Conservation (phyloP, 2,329 filamentous ascomycete genomes). For the Phialophora verrucosa region DNA sequence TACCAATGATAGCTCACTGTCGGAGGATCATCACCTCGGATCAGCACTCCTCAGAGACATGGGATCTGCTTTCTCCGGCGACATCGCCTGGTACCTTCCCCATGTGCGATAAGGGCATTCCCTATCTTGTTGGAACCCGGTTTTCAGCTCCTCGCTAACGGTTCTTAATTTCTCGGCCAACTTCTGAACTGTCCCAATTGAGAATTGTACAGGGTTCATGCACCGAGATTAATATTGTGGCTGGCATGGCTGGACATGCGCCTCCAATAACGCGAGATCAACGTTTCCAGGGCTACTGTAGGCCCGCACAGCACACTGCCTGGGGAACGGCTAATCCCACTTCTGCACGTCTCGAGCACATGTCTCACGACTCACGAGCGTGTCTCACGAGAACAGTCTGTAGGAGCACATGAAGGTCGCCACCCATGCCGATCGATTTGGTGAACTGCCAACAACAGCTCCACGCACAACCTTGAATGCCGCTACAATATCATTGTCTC, state of each 20-base stretch:
- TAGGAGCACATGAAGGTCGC: conserved; percentile 22
- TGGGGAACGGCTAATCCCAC: conserved; percentile 10
- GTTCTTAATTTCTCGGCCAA: conserved; percentile 30
- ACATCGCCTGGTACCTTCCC: conserved; percentile 23
- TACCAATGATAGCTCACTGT: conserved; percentile 30
- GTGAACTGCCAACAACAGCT: conserved; percentile 27
- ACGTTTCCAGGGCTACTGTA: conserved; percentile 27
- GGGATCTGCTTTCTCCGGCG: conserved; percentile 19
- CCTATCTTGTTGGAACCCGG: conserved; percentile 27
- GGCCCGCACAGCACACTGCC: conserved; percentile 5
- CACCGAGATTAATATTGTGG: conserved; percentile 27
- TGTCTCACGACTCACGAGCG: conserved; percentile 21
- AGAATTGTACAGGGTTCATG: conserved; percentile 26
- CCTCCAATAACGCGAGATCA: conserved; percentile 27
- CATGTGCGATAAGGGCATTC: conserved; percentile 25
- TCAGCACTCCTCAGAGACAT: conserved; percentile 29
- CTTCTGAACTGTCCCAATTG: conserved; percentile 27
- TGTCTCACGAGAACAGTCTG: conserved; percentile 28
- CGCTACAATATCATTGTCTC: conserved; percentile 32
- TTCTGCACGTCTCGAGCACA: conserved; percentile 14
- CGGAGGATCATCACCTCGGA: conserved; percentile 27
- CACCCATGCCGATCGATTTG: conserved; percentile 29
- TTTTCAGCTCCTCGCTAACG: conserved; percentile 23
- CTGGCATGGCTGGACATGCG: conserved; percentile 27
- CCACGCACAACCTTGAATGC: conserved; percentile 32